These are phyloP conservation scores for Cucumis melo DNA, from an alignment of 306 rosid species.

Conservation along the genomic window DNA sequence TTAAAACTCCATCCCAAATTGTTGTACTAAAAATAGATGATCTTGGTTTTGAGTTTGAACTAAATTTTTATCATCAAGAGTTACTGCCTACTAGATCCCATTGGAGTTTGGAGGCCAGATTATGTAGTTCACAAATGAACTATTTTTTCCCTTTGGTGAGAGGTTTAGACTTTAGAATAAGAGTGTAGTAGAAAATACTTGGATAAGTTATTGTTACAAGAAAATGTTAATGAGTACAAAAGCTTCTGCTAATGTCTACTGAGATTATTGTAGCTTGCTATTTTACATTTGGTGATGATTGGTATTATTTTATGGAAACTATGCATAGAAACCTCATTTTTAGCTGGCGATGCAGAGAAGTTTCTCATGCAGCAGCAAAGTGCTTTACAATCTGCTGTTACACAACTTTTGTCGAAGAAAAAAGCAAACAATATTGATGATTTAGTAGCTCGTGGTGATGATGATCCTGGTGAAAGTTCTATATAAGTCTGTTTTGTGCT, in stretches of 20 bases:
- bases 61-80: background rate
- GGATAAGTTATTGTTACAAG: background rate
- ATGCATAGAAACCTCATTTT: constrained; percentile 36
- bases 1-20: too few relatives aligned
- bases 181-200: background rate
- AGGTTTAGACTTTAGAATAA: background rate
- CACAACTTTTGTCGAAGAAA: constrained; percentile 33
- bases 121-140: background rate
- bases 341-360: constrained; percentile 72
- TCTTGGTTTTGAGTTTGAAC: background rate
- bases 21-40: too few relatives aligned
- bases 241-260: background rate
- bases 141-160: background rate
- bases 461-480: constrained; percentile 43
- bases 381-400: constrained; percentile 35
- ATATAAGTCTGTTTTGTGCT: background rate
- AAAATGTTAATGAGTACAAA: background rate
- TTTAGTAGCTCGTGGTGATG: constrained; percentile 33
- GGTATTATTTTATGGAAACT: background rate
- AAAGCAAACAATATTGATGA: constrained; percentile 44
- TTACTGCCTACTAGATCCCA: background rate
- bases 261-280: background rate
- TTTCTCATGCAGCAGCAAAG: constrained; percentile 41
- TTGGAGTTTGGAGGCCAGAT: background rate
- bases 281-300: background rate